These are phyloP conservation scores for Nakataea oryzae DNA, from an alignment of 2,329 filamentous ascomycete species.

Conservation along the genomic window DNA sequence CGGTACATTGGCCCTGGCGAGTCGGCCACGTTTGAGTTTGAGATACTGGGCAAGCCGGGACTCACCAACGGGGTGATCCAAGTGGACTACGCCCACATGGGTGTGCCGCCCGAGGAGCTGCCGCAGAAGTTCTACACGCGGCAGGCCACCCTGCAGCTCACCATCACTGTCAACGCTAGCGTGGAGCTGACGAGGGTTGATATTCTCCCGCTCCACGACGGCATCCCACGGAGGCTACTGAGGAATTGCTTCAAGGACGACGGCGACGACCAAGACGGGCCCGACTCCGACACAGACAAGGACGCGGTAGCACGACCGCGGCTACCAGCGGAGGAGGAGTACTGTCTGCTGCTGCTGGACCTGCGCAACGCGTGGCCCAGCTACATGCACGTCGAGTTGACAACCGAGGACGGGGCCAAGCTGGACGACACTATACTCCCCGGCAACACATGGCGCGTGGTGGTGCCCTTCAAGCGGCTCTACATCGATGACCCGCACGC, in stretches of 20 bases:
- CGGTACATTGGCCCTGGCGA: conserved; percentile 55
- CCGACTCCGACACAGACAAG: neutral
- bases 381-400: conserved; percentile 56
- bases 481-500: conserved; percentile 69
- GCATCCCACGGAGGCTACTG: conserved; percentile 55
- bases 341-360: conserved; percentile 74
- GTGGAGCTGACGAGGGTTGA: conserved; percentile 75
- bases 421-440: conserved; percentile 50
- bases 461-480: conserved; percentile 65
- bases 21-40: conserved; percentile 65
- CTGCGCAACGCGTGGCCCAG: conserved; percentile 85
- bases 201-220: conserved; percentile 59
- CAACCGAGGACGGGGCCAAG: conserved; percentile 29
- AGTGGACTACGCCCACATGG: conserved; percentile 79
- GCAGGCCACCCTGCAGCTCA: conserved; percentile 69
- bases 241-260: neutral
- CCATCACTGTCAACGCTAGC: conserved; percentile 85
- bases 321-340: conserved; percentile 27
- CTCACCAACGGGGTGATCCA: conserved; percentile 71
- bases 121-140: conserved; percentile 72
- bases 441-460: conserved; percentile 61
- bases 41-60: conserved; percentile 78
- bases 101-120: conserved; percentile 55
- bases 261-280: neutral
- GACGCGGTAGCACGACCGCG: neutral